Conservation (phyloP, 1,284 basidiomycete genomes). For the Ustilago crameri region DNA sequence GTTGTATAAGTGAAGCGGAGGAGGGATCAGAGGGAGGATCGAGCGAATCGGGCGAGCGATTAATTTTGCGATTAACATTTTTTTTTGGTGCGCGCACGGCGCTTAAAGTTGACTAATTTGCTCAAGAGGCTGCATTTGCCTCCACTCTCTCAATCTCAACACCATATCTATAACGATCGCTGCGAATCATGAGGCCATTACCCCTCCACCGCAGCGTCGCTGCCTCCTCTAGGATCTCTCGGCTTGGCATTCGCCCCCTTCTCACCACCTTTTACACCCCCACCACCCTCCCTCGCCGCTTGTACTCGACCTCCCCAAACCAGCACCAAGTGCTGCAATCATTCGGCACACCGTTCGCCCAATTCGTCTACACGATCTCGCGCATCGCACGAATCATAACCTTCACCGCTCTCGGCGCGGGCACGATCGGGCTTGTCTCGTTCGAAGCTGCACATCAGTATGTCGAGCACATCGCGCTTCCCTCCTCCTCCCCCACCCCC, state of each 20-base stretch:
- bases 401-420: conserved; percentile 49
- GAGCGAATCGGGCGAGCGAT: no score
- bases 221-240: no score
- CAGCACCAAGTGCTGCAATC: conserved; percentile 50
- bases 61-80: no score
- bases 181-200: no score
- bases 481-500: conserved; percentile 14
- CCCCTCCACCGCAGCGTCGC: no score
- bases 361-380: conserved; percentile 59
- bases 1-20: no score
- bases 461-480: conserved; percentile 60
- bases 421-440: conserved; percentile 35
- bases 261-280: not conserved
- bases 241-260: not conserved
- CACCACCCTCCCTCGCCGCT: not conserved
- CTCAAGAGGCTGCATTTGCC: no score
- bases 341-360: conserved; percentile 57
- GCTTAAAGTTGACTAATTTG: no score
- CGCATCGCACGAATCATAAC: conserved; percentile 64
- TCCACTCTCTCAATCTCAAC: no score
- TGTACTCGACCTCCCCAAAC: conserved; percentile 50
- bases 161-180: no score
- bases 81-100: no score
- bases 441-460: conserved; percentile 66
- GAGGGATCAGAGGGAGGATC: no score